Evolutionary conservation across 805 yeast species (phyloP), one percentile per base, ranked within the genome.

Genomic region (Yamadazyma sp.): DNA sequence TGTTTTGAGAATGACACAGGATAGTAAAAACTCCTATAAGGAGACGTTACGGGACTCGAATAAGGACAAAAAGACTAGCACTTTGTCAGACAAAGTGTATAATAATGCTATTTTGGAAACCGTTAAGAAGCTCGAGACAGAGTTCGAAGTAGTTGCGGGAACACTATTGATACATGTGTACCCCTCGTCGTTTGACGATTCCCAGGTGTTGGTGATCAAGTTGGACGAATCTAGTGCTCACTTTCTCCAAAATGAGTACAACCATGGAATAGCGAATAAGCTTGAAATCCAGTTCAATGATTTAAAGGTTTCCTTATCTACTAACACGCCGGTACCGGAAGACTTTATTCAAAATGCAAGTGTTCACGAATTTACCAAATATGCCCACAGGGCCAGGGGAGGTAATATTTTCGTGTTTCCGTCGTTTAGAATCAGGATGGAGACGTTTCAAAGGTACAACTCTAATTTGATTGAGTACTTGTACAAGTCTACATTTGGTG

Each of bases 351-450:
- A 62, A 2, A 54, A 59, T 1, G 64, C 77, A 13, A 57, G 71
- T 0, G 78, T 84, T 15, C 71, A 65, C 2, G 76, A 74, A 17
- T 87, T 82, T 59, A 71, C 80, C 25, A 47, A 56, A 5, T 70
- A 73, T 47, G 79, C 90, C 0, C 57, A 62, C 8, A 65, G 71
- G 21, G 84, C 91, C 0, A 62, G 65, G 22, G 96, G 96, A 2
- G 97, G 96, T 13, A 72, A 77, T 3, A 85, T 91, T 17, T 78
- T 89, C 40, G 74, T 76, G 7, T 80, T 90, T 53, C 98, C 99
- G 0, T 77, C 87, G 11, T 71, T 88, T 46, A 67, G 68, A 37
- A 74, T 91, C 12, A 61, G 75, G 5, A 90, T 90, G 97, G 75
- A 80, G 32, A 80, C 95, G 0, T 75, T 77, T 66, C 90, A 87